Evolutionary conservation across 306 rosid genomes (phyloP), one percentile per base, ranked within the genome.

Genomic region (Fragaria nilgerrensis): DNA sequence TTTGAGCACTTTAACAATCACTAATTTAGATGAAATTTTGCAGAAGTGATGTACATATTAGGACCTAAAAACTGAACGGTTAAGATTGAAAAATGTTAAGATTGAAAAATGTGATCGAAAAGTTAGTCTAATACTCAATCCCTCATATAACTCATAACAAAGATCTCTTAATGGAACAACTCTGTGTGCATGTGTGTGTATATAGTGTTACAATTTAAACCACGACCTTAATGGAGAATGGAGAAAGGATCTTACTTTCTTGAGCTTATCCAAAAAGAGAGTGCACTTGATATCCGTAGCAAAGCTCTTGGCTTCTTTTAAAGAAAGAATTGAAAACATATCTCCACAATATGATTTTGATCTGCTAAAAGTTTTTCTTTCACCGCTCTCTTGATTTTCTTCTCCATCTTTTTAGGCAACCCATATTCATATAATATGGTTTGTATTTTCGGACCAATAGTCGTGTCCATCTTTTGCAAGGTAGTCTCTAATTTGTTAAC

Each of bases 401-500:
- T 4, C 6, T 11, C 2, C 22, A 8, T 11, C 19, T 2, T 0
- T 49, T 45, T 37, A 37, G 19, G 0, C 10, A 72, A 19, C 32
- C 64, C 32, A 72, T 72, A 72, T 20, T 50, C 64, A 4, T 0
- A 2, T 50, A 9, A 0, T 39, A 72, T 72, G 75, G 2, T 0
- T 0, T 0, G 0, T 10, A 34, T 34, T 0, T 7, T 37, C 11
- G 4, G 1, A n/a, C 1, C 41, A 37, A 37, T 37, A 37, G 41
- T 37, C 41, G 41, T 0, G 3, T 0, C 0, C 15, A 1, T 15
- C 59, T 27, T 16, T 41, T 0, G 17, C 13, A 0, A 0, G 25
- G 8, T 16, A 22, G 1, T 25, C 1, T 1, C 0, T 47, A 22
- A 14, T 3, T 6, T 44, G n/a, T 5, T 2, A 27, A 0, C 9